These are phyloP conservation scores for Reutealis trisperma DNA, from an alignment of 345 rosid species.

Conservation along the genomic window DNA sequence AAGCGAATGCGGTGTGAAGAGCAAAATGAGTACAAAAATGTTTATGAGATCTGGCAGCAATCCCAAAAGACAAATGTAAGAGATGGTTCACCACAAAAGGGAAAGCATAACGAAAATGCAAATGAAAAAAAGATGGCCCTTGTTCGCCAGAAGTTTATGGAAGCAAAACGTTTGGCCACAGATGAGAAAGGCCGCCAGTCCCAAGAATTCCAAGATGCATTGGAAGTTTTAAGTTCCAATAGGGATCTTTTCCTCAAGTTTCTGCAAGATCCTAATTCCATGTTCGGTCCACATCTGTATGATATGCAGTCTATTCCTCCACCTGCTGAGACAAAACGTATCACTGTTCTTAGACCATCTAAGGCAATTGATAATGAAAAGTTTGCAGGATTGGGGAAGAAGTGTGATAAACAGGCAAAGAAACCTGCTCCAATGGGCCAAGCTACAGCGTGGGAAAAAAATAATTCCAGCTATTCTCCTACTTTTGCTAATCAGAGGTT, in stretches of 20 bases:
- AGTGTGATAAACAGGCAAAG: slow-evolving; percentile 47
- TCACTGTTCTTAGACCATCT: slow-evolving; percentile 86
- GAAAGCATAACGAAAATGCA: slow-evolving; percentile 29
- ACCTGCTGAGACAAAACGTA: slow-evolving; percentile 72
- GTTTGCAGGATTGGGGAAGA: slow-evolving; percentile 42
- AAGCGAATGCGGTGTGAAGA: slow-evolving; percentile 48
- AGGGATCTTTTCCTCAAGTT: slow-evolving; percentile 68
- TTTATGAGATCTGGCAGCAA: slow-evolving; percentile 63
- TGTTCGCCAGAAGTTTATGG: slow-evolving; percentile 81
- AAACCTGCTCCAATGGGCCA: slow-evolving; percentile 42
- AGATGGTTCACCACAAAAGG: slow-evolving; percentile 52
- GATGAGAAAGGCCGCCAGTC: slow-evolving; percentile 77
- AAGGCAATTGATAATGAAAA: slow-evolving; percentile 64
- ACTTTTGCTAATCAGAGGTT: slow-evolving; percentile 37
- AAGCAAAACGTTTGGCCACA: slow-evolving; percentile 72
- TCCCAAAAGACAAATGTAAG: slow-evolving; percentile 47
- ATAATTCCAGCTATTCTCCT: slow-evolving; percentile 42
- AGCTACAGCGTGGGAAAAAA: slow-evolving; percentile 45
- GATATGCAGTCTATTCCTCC: slow-evolving; percentile 56
- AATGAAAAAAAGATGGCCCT: slow-evolving; percentile 67
- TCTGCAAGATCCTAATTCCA: slow-evolving; percentile 77
- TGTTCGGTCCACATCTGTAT: slow-evolving; percentile 53
- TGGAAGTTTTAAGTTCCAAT: slow-evolving; percentile 74
- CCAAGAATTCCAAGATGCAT: slow-evolving; percentile 80
- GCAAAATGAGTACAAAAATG: slow-evolving; percentile 53